Base-by-base conservation (phyloP, 202 grass and related monocot genomes). In the Brachypodium distachyon region DNA sequence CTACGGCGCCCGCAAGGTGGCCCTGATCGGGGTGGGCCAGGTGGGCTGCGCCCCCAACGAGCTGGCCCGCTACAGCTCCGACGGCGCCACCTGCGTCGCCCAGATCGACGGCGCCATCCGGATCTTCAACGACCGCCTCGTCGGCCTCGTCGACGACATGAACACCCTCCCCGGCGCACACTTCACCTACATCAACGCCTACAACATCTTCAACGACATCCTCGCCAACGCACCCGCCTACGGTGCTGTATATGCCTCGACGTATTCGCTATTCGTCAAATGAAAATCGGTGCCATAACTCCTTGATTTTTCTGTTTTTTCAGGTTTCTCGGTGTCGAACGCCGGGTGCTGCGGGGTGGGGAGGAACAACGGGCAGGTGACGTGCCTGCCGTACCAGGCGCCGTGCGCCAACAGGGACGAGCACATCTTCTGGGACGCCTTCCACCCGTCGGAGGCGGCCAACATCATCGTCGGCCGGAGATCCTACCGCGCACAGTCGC, bases 301-400 rank as follows among this genome's bases (percentile, higher is more conserved):
- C n/a, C n/a, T n/a, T n/a, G n/a, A n/a, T n/a, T n/a, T n/a, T n/a
- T n/a, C n/a, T n/a, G n/a, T n/a, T n/a, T n/a, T 4, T 22, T 42
- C 72, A 82, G 82, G 88, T 0, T 91, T 91, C 61, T 77, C 82
- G 25, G 96, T 91, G 6, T 80, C 85, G 9, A 99, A 88, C 73
- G 85, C 55, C 21, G 96, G 92, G 11, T 99, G 96, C 76, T 99
- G 96, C 71, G 96, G 96, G 25, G 96, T 99, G 36, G 96, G 96
- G n/a, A 81, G 92, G 81, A 99, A 99, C 81, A 99, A 99, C 70
- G 96, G 96, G 4, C 89, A 99, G 85, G 88, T 92, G 64, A 99
- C 96, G 23, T 99, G 96, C 77, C 81, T 99, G 44, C 96, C 96
- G 28, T 96, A 85, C 65, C 78, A 96, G 75, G 61, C 86, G 61